Conservation (phyloP, 2,329 filamentous ascomycete genomes). For the Ascochyta rabiei region DNA sequence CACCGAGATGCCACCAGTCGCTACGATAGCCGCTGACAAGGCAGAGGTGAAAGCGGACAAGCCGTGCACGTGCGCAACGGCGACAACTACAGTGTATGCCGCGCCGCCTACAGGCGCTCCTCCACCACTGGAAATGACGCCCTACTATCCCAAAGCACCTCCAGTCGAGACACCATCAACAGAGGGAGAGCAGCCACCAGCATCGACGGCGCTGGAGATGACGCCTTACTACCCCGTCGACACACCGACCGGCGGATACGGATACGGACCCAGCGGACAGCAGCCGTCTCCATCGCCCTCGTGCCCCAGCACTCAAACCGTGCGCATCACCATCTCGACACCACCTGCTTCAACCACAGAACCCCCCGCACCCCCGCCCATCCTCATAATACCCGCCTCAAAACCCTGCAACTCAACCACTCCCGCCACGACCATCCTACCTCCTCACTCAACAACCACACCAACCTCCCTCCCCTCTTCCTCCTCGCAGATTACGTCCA, state of each 20-base stretch:
- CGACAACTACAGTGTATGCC: conserved; percentile 4
- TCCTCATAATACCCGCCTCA: background rate
- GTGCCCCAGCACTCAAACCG: background rate
- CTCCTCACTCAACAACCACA: background rate
- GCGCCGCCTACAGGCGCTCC: background rate
- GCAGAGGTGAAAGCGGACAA: background rate
- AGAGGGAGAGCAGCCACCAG: too few relatives aligned
- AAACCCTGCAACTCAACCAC: background rate
- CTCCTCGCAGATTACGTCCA: background rate
- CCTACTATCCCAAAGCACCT: background rate
- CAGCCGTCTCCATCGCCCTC: background rate
- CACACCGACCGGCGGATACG: background rate
- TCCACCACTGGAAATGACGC: background rate
- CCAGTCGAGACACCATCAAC: too few relatives aligned
- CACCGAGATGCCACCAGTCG: conserved; percentile 3
- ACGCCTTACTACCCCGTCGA: background rate
- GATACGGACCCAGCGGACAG: background rate
- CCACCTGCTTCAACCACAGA: background rate
- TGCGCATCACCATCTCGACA: conserved; percentile 13
- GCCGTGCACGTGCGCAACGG: conserved; percentile 3
- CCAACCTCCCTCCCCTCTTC: background rate
- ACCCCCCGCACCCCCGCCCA: background rate
- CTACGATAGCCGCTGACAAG: conserved; percentile 1
- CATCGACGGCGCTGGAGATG: background rate
- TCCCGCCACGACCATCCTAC: background rate